phyloP scores from a whole-genome alignment of 169 alveolate species.

The Cryptosporidium sp. region DNA sequence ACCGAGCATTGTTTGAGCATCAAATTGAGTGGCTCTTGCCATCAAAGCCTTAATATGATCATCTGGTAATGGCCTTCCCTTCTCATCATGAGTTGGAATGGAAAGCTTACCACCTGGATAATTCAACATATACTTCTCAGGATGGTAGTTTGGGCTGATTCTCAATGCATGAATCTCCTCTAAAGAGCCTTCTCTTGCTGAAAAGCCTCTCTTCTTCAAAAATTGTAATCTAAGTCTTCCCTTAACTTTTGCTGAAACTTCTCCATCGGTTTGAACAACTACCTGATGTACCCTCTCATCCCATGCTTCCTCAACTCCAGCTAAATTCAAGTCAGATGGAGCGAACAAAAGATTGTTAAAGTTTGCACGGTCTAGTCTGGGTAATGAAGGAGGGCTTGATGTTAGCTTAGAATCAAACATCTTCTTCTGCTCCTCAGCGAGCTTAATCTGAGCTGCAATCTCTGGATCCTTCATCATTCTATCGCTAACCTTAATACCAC shows the following conservation, averaged over 20 bases:
- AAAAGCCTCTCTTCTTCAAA: conserved; percentile 57
- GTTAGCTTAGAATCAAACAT: background rate
- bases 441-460: conserved; percentile 45
- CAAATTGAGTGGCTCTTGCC: conserved; percentile 74
- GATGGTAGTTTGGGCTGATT: conserved; percentile 46
- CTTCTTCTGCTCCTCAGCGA: conserved; percentile 57
- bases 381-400: conserved; percentile 21
- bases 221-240: conserved; percentile 55
- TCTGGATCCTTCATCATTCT: background rate
- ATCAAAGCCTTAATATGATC: conserved; percentile 56
- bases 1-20: conserved; percentile 73
- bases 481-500: conserved; percentile 1
- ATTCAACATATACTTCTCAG: conserved; percentile 72
- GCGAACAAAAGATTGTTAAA: conserved; percentile 36
- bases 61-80: conserved; percentile 72
- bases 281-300: conserved; percentile 69
- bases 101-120: conserved; percentile 73
- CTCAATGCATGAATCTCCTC: conserved; percentile 69
- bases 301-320: conserved; percentile 76
- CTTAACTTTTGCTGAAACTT: conserved; percentile 46
- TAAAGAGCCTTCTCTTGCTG: conserved; percentile 56
- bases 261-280: conserved; percentile 73
- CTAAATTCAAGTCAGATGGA: conserved; percentile 59
- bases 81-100: conserved; percentile 70
- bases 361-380: conserved; percentile 53